phyloP scores from a whole-genome alignment of 2,329 filamentous ascomycete genomes.

The Aspergillus sp. region DNA sequence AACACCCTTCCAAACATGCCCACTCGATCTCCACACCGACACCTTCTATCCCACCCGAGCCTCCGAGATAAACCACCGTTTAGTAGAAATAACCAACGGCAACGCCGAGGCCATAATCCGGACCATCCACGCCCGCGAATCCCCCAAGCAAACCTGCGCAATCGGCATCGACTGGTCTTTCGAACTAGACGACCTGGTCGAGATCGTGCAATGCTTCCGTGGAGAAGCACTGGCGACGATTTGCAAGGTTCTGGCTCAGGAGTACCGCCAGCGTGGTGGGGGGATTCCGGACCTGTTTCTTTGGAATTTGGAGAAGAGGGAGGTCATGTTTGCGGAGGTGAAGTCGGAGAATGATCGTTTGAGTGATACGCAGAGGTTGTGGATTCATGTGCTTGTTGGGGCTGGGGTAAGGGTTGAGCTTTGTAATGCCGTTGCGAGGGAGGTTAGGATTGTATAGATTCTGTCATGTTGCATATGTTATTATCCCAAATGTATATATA shows the following conservation, averaged over 20 bases:
- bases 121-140: slow-evolving; percentile 63
- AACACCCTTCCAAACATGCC: slow-evolving; percentile 89
- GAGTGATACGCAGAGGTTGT: slow-evolving; percentile 92
- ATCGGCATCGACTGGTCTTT: slow-evolving; percentile 91
- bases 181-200: slow-evolving; percentile 68
- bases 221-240: slow-evolving; percentile 76
- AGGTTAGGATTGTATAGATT: slow-evolving; percentile 18
- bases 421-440: slow-evolving; percentile 60
- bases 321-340: slow-evolving; percentile 74
- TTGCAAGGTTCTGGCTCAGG: slow-evolving; percentile 92
- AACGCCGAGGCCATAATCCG: slow-evolving; percentile 63
- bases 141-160: slow-evolving; percentile 72
- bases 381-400: slow-evolving; percentile 88
- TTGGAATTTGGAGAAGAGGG: slow-evolving; percentile 60
- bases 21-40: slow-evolving; percentile 87
- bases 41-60: slow-evolving; percentile 82
- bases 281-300: slow-evolving; percentile 91
- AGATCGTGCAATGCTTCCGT: slow-evolving; percentile 73
- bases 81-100: slow-evolving; percentile 85
- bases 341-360: slow-evolving; percentile 87
- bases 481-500: no score
- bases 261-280: slow-evolving; percentile 80
- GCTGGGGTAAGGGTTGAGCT: slow-evolving; percentile 84
- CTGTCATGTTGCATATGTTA: no score
- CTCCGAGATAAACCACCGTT: slow-evolving; percentile 80